Base-by-base conservation (phyloP, 1,284 basidiomycete genomes). In the Naganishia sp. region DNA sequence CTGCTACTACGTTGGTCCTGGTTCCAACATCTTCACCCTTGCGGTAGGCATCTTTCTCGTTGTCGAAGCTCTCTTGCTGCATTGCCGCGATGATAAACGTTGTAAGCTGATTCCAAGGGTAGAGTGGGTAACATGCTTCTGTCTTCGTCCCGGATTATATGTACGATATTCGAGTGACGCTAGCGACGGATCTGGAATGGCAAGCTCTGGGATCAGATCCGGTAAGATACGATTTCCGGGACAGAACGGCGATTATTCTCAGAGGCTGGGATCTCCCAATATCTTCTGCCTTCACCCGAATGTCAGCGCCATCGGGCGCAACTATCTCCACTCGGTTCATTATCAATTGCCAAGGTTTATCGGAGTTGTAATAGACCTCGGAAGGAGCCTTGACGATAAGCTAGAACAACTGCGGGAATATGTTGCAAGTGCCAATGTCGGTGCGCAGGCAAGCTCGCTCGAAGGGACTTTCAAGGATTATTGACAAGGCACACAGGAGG, bases 31-130 rank as follows among this genome's bases (percentile, higher is more conserved):
- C 28, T 45, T 47, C 43, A 7, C 57, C 57, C 45, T 60, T 60
- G 15, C 35, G 45, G 31, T 60, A 45, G 7, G 13, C 23, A 32
- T n/a, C n/a, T n/a, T 60, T 60, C 35, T 60, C 57, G 21, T 60
- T 39, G 10, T 31, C 15, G 11, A 31, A 18, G 25, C 11, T 17
- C 18, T 52, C 50, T 32, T 49, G 47, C 21, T 23, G 21, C 25
- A 21, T 49, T 23, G 47, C 47, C 5, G 21, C 21, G 4, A 13
- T 11, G 1, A 23, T 28, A 11, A 49, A 3, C n/a, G 21, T 25
- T 23, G 21, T 13, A 49, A 23, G 21, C n/a, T 21, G 18, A 39
- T 39, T 9, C 45, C 18, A 46, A 46, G 17, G 45, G 18, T 6
- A 23, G 21, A 11, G 47, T 25, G 11, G 25, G 21, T 7, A 46